Evolutionary conservation across 306 rosid species (phyloP), one percentile per base, ranked within the genome.

Genomic region (Inga leiocalycina): DNA sequence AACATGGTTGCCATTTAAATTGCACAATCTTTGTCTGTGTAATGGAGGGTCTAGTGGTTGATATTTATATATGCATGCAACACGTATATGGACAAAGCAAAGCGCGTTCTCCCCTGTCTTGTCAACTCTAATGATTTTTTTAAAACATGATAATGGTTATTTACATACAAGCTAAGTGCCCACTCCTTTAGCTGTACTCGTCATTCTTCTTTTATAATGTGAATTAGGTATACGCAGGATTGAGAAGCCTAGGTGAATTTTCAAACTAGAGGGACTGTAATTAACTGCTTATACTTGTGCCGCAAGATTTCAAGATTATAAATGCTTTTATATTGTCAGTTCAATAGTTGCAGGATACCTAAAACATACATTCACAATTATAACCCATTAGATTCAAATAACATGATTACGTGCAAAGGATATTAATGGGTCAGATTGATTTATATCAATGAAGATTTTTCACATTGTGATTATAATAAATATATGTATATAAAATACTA

Each of bases 1-100:
- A 69, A 8, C 96, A 92, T 90, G 72, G 78, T 80, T 52, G 67
- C 34, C 43, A 39, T 14, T 12, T 49, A 14, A 16, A 77, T 4
- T 45, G 43, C 57, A 37, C 7, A 73, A 12, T 62, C 14, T 81
- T 41, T 74, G 16, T 65, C 3, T 54, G 44, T 43, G 43, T 10
- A 13, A 11, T 20, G 30, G n/a, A 59, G 67, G 34, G 76, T 49
- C 43, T 46, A 48, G 71, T 52, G 78, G 72, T 62, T 82, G 51
- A 22, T 57, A 57, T 57, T 20, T 57, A 59, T 59, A 64, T 54
- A 51, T 79, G 48, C 7, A 10, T 66, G 80, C 56, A 72, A 79
- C 57, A 30, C 64, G 20, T 80, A 82, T 88, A 66, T 54, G 80
- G 67, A 77, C 78, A 32, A 45, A 69, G 30, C 78, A 87, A 87